Evolutionary conservation across 805 yeast genomes (phyloP).

Genomic region (Grigorovia jiainica): DNA sequence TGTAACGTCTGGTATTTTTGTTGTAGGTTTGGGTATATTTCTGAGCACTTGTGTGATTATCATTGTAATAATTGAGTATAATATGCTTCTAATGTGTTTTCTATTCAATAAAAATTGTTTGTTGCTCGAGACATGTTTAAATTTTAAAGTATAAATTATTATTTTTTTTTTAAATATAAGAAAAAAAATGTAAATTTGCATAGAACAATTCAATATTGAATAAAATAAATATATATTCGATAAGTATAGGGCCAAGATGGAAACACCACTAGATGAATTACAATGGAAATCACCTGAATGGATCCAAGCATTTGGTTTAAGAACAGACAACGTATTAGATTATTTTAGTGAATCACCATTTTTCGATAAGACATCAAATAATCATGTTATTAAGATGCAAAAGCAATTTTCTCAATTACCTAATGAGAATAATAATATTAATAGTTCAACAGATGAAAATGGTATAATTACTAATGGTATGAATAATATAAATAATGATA

Average conservation of each 20-base stretch:
- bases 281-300: constrained; percentile 98
- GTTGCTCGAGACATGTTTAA: too few relatives aligned
- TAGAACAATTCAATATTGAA: too few relatives aligned
- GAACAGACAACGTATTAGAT: constrained; percentile 85
- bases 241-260: too few relatives aligned
- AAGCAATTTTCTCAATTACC: constrained; percentile 48
- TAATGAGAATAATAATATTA: constrained; percentile 7
- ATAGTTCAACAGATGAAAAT: not conserved
- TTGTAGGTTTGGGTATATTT: constrained; percentile 41
- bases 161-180: too few relatives aligned
- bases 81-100: too few relatives aligned
- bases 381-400: constrained; percentile 93
- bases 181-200: too few relatives aligned
- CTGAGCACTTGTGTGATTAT: not conserved
- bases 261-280: constrained; percentile 59
- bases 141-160: too few relatives aligned
- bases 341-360: constrained; percentile 92
- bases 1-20: constrained; percentile 54
- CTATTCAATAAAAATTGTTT: too few relatives aligned
- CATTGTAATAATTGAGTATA: not conserved
- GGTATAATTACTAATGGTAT: not conserved
- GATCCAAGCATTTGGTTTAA: constrained; percentile 81
- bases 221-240: too few relatives aligned
- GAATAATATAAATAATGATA: not conserved
- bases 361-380: constrained; percentile 87